Evolutionary conservation across 306 rosid genomes (phyloP).

Genomic region (Vigna mungo): DNA sequence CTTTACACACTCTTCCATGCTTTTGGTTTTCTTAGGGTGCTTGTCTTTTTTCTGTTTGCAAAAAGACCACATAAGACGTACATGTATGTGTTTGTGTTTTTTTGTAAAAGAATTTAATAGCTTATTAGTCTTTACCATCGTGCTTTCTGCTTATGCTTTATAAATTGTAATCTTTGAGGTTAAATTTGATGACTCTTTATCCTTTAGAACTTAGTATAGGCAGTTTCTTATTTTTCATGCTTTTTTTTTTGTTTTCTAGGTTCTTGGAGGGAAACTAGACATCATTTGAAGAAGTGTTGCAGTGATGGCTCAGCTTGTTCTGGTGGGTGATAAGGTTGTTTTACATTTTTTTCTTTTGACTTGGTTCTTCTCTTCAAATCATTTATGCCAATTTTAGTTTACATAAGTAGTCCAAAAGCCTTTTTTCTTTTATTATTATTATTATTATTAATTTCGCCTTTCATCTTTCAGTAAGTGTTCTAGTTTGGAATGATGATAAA

Average conservation of each 20-base stretch:
- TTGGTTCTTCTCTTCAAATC: constrained; percentile 4
- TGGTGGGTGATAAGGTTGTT: constrained; percentile 16
- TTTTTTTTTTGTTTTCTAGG: constrained; percentile 31
- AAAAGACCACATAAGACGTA: constrained; percentile 22
- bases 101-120: constrained; percentile 22
- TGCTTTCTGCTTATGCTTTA: constrained; percentile 45
- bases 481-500: not conserved
- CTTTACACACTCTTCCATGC: constrained; percentile 26
- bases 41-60: constrained; percentile 43
- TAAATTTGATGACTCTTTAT: constrained; percentile 37
- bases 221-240: constrained; percentile 38
- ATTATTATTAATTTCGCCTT: not conserved
- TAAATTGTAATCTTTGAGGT: constrained; percentile 37
- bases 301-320: constrained; percentile 28
- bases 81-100: not conserved
- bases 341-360: constrained; percentile 17
- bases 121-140: constrained; percentile 25
- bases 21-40: constrained; percentile 42
- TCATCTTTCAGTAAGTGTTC: constrained; percentile 9
- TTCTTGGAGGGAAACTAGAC: constrained; percentile 34
- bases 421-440: not conserved
- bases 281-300: constrained; percentile 43
- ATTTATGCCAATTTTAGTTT: not conserved
- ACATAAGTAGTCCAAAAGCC: constrained; percentile 11
- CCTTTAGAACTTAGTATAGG: constrained; percentile 43